Percentiles rank a stretch among this genome's conserved stretches.
Conservation (phyloP, 768 basidiomycete species). For the Rossbeevera mucosa region DNA sequence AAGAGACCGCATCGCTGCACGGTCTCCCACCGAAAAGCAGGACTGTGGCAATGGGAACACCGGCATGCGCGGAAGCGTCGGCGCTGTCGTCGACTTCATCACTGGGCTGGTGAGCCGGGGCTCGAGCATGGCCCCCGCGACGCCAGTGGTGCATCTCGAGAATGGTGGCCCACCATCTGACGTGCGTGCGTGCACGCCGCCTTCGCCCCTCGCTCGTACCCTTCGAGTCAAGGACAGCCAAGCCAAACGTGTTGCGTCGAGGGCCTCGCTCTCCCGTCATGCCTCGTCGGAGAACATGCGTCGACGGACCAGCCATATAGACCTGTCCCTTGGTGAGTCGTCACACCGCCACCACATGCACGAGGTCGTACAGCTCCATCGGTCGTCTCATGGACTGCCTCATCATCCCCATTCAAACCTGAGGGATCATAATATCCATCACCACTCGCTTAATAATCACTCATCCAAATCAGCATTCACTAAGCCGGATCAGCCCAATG, state of each 20-base stretch:
- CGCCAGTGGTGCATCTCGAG: slow-evolving; percentile 5
- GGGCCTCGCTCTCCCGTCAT: slow-evolving; percentile 13
- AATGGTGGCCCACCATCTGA: slow-evolving; percentile 2
- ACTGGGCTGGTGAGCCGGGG: slow-evolving; percentile 48
- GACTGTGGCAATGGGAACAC: slow-evolving; percentile 32
- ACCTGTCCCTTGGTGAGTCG: slow-evolving; percentile 9
- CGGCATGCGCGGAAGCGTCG: slow-evolving; percentile 39
- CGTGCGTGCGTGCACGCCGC: slow-evolving; percentile 17
- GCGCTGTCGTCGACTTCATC: slow-evolving; percentile 62
- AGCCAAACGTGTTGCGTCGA: slow-evolving; percentile 11
- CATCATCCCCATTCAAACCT: slow-evolving; percentile 21
- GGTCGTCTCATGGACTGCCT: slow-evolving; percentile 21
- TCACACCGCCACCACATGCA: slow-evolving; percentile 6
- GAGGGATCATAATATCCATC: slow-evolving; percentile 9
- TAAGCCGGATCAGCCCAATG: slow-evolving; percentile 39
- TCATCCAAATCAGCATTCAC: slow-evolving; percentile 20
- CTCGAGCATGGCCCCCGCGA: slow-evolving; percentile 18
- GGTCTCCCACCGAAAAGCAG: slow-evolving; percentile 21
- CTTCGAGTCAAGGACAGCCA: slow-evolving; percentile 8
- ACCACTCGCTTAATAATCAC: slow-evolving; percentile 21
- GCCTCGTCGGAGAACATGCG: slow-evolving; percentile 23
- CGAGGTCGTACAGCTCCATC: slow-evolving; percentile 17
- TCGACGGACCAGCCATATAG: slow-evolving; percentile 7
- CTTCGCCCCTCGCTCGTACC: slow-evolving; percentile 24
- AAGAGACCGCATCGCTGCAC: slow-evolving; percentile 45